Conservation (phyloP, 2,329 filamentous ascomycete species). For the Xylariaceae sp. region DNA sequence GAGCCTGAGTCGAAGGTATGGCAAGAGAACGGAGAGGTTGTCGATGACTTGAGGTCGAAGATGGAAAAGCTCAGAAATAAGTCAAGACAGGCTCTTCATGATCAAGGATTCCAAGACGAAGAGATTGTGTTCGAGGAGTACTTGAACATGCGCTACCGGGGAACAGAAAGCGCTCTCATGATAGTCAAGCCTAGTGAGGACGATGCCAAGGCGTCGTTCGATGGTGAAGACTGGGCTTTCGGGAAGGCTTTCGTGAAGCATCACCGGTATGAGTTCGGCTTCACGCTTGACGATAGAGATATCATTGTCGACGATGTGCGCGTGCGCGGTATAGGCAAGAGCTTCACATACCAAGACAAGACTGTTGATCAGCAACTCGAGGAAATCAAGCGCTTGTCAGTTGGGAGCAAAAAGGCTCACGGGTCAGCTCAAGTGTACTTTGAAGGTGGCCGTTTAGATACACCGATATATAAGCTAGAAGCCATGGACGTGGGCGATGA, state of each 20-base stretch:
- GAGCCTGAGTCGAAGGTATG: slow-evolving; percentile 66
- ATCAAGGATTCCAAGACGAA: slow-evolving; percentile 73
- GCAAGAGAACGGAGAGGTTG: slow-evolving; percentile 54
- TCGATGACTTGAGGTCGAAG: slow-evolving; percentile 63
- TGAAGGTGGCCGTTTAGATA: slow-evolving; percentile 71
- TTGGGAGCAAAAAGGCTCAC: slow-evolving; percentile 58
- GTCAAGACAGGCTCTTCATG: slow-evolving; percentile 61
- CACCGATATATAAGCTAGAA: slow-evolving; percentile 78
- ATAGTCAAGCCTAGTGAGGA: slow-evolving; percentile 67
- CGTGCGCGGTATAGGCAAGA: slow-evolving; percentile 84
- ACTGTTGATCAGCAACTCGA: slow-evolving; percentile 82
- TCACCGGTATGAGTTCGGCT: slow-evolving; percentile 90
- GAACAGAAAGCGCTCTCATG: slow-evolving; percentile 90
- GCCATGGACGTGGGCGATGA: slow-evolving; percentile 68
- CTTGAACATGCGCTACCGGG: slow-evolving; percentile 87
- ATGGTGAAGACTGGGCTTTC: slow-evolving; percentile 73
- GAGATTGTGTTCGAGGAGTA: slow-evolving; percentile 87
- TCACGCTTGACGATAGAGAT: slow-evolving; percentile 77
- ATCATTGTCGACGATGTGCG: slow-evolving; percentile 89
- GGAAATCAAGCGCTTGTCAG: slow-evolving; percentile 57
- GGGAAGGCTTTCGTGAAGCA: slow-evolving; percentile 80
- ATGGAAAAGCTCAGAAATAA: slow-evolving; percentile 78
- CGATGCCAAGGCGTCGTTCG: slow-evolving; percentile 56
- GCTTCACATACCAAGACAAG: slow-evolving; percentile 73
- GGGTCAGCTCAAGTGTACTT: slow-evolving; percentile 74